Evolutionary conservation across 805 yeast species (phyloP).

Genomic region (Metschnikowia matae): DNA sequence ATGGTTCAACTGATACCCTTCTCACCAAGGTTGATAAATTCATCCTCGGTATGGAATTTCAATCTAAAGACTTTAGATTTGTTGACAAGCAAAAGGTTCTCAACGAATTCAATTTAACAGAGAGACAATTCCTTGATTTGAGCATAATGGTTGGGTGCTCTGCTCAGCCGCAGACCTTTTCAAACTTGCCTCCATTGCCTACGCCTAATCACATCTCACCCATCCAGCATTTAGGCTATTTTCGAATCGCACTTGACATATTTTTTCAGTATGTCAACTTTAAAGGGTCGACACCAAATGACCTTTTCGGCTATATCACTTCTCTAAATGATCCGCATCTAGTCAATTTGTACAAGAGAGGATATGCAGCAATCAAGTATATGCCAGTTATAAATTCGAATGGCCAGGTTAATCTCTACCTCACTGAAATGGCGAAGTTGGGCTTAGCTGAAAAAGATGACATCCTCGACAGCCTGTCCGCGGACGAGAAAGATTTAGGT

Average conservation of each 20-base stretch:
- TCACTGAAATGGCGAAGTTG: constrained; percentile 37
- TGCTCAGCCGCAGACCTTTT: constrained; percentile 62
- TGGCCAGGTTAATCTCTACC: constrained; percentile 64
- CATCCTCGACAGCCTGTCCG: not conserved
- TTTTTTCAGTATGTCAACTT: constrained; percentile 31
- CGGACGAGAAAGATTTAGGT: not conserved
- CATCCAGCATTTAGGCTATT: constrained; percentile 36
- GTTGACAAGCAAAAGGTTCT: constrained; percentile 57
- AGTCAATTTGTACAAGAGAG: constrained; percentile 57
- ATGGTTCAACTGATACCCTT: constrained; percentile 79
- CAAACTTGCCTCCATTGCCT: constrained; percentile 45
- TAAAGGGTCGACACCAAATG: constrained; percentile 22
- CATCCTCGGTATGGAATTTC: constrained; percentile 67
- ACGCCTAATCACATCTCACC: constrained; percentile 39
- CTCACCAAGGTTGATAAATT: constrained; percentile 64
- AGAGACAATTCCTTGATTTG: constrained; percentile 69
- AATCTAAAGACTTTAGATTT: constrained; percentile 60
- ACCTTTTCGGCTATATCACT: constrained; percentile 44
- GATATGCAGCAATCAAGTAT: constrained; percentile 61
- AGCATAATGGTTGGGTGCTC: constrained; percentile 76
- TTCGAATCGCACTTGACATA: constrained; percentile 39
- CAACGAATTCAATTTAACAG: constrained; percentile 54
- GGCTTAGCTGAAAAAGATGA: constrained; percentile 19
- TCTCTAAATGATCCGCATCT: constrained; percentile 43
- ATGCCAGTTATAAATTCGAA: constrained; percentile 68